Evolutionary conservation across 164 flowering plant species (phyloP), one percentile per base, ranked within the genome.

Genomic region (Magnolia officinalis): DNA sequence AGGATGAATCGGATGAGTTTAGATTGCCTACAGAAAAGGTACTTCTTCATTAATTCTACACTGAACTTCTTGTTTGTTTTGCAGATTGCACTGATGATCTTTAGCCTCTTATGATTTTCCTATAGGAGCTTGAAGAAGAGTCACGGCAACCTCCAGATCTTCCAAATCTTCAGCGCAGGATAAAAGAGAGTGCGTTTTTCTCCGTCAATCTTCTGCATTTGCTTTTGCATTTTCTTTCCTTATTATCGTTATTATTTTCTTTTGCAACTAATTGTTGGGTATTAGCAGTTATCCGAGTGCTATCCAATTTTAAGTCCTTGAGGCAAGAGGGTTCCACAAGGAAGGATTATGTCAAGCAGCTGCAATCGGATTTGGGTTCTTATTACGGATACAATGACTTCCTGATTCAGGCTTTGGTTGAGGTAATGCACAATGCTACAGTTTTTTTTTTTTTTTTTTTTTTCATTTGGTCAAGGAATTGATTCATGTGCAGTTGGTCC

Each of bases 381-480:
- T 96, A 91, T 80, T 94, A 92, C 84, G 99, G 98, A 66, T 96
- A 96, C 88, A 96, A 96, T 86, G 96, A 96, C 3, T 96, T 91
- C 78, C 84, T 96, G 20, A 94, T 94, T 84, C 96, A 86, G 49
- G 80, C 80, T 80, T 74, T 96, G 59, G 83, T 94, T 45, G 99
- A 96, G 96, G 98, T 96, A 72, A 72, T 75, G 6, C 45, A 37
- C 45, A 37, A 37, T 37, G 6, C 45, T 37, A 4, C 45, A 37
- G 6, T 37, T 37, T 37, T 37, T 37, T 0, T 37, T 4, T 37
- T 37, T 37, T 3, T 1, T 55, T 10, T 55, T 52, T 52, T 0
- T 1, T 51, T 51, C 1, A 52, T 52, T 52, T 52, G 14, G 58
- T 52, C 58, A 2, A 52, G 9, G 58, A 52, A 52, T 52, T 8